A percentile compares a stretch with the other conserved stretches of the same genome.
Evolutionary conservation across 148 eudicot genomes (phyloP).

Genomic region (Rheum nobile): DNA sequence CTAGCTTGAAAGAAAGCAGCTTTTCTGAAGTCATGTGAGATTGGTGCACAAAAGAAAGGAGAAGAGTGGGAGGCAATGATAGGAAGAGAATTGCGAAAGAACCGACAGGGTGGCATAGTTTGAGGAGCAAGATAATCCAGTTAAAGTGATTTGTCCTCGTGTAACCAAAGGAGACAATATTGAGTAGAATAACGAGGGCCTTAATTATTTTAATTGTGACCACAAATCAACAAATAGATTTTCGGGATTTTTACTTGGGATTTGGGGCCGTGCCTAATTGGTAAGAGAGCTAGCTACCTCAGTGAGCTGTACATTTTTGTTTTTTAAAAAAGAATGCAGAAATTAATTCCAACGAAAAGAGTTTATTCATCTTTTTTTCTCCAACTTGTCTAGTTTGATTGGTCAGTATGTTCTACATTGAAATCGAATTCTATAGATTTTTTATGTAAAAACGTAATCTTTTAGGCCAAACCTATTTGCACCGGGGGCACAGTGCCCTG

Average conservation of each 20-base stretch:
- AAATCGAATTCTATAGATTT: no score
- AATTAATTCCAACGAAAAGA: not conserved
- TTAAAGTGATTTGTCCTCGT: constrained; percentile 36
- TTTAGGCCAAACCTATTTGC: no score
- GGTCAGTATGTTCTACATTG: no score
- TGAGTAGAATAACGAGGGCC: constrained; percentile 15
- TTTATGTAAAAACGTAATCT: no score
- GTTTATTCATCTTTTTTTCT: no score
- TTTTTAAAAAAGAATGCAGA: not conserved
- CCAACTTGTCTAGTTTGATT: no score
- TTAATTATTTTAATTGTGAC: constrained; percentile 7
- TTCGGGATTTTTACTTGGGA: constrained; percentile 28
- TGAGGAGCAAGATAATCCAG: constrained; percentile 36
- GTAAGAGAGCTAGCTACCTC: constrained; percentile 17
- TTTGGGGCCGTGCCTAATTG: constrained; percentile 30
- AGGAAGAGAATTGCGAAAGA: constrained; percentile 17
- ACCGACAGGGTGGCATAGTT: constrained; percentile 30
- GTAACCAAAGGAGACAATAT: constrained; percentile 27
- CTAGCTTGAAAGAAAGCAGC: constrained; percentile 10
- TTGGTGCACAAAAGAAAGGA: constrained; percentile 15
- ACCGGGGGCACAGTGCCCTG: no score
- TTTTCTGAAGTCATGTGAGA: constrained; percentile 16
- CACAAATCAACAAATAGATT: constrained; percentile 19
- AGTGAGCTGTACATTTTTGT: constrained; percentile 31
- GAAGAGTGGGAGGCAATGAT: constrained; percentile 26